Base-by-base conservation (phyloP, 768 basidiomycete genomes). In the Pulveroboletus frians region DNA sequence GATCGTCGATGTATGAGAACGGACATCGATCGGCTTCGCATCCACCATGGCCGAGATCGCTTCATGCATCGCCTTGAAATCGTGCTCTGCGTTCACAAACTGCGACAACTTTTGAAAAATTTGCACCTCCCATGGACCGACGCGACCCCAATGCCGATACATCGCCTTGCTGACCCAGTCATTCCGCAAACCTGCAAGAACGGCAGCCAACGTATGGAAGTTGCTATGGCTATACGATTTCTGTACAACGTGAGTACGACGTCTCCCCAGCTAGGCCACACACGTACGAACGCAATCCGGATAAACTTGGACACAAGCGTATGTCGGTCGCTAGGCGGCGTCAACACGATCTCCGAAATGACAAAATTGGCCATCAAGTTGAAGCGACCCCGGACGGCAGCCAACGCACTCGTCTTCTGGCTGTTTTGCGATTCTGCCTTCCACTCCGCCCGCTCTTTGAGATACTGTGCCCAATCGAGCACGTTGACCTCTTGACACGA, bases 331-430 rank as follows among this genome's bases (percentile, higher is more conserved):
- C 66, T 67, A 5, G 83, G 83, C 9, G 76, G 76, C 1, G 92
- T 86, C 48, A 91, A 69, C 20, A 92, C 77, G 45, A 95, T 78
- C 70, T 96, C 93, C 3, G 88, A 83, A 18, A 80, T 72, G 6
- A 85, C 79, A 57, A 92, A 96, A 58, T 85, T 84, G 2, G 84
- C 81, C 68, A 91, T 80, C 39, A 94, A 69, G 61, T 92, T 92
- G 70, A 92, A 94, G 20, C 92, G 78, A 11, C 84, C 85, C 36
- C 90, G 79, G 26, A 91, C 77, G 34, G 81, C 84, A 3, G 80
- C 80, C 52, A 92, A 70, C 21, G 85, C 84, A 49, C 79, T 85
- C 38, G 84, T 84, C 68, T 81, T 87, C 34, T 82, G 72, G 13
- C 73, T 64, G 53, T 71, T 74, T 10, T 76, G 71, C 21, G 75